Evolutionary conservation across 345 rosid genomes (phyloP).

Genomic region (Gossypium mustelinum): DNA sequence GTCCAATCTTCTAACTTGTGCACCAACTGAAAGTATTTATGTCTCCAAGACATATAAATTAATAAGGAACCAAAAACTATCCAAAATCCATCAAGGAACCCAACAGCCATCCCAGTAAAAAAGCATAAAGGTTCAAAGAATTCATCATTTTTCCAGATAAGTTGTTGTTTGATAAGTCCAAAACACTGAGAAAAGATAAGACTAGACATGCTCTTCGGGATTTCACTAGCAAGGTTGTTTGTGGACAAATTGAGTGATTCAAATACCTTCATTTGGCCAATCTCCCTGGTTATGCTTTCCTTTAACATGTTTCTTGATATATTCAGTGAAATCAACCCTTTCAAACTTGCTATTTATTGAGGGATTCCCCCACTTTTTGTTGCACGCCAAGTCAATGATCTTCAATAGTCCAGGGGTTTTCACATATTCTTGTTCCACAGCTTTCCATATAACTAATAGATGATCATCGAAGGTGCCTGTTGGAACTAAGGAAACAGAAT

Average conservation of each 20-base stretch:
- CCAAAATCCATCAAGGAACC: not conserved
- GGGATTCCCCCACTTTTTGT: constrained; percentile 16
- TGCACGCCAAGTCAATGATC: not conserved
- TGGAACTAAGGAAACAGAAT: too few species aligned
- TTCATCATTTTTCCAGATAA: constrained; percentile 21
- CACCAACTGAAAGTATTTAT: not conserved
- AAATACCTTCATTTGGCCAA: not conserved
- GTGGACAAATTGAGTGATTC: constrained; percentile 19
- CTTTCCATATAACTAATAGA: not conserved
- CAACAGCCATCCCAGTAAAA: not conserved
- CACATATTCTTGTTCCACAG: not conserved
- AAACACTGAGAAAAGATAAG: constrained; percentile 1
- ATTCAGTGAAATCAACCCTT: constrained; percentile 13
- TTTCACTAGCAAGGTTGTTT: constrained; percentile 13
- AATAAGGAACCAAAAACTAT: not conserved
- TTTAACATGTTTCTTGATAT: constrained; percentile 15
- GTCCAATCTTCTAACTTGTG: not conserved
- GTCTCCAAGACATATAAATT: not conserved
- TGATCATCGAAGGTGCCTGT: not conserved
- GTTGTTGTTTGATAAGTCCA: constrained; percentile 26
- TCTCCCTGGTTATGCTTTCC: constrained; percentile 5
- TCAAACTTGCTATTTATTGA: not conserved
- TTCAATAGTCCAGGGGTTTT: not conserved
- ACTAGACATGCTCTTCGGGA: not conserved
- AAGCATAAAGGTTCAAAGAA: not conserved